Evolutionary conservation across 2,329 filamentous ascomycete genomes (phyloP), one percentile per base, ranked within the genome.

Genomic region (Ophiostoma sp.): DNA sequence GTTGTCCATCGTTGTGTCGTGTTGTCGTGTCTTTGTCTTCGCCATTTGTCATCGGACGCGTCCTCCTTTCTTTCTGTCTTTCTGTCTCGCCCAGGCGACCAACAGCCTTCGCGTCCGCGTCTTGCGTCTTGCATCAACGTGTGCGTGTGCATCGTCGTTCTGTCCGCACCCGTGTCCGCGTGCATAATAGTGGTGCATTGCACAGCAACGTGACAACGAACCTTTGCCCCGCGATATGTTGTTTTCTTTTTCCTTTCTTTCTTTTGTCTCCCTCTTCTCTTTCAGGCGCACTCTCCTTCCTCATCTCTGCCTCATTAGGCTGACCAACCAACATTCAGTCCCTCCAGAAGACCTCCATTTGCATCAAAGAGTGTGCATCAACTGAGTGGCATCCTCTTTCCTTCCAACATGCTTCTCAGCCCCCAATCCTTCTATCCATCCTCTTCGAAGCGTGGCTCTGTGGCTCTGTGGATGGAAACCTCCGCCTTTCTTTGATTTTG

Each of bases 1-100:
- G 59, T 25, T 19, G n/a, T 63, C 59, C 19, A 19, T 59, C 55
- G 55, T 33, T 28, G 55, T 36, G 17, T 57, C 52, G 11, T 61
- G 28, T n/a, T 63, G 33, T 63, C 31, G 59, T 19, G 59, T 39
- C 33, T 9, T 39, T 63, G 7, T 63, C 31, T 3, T 25, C 19
- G 19, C 59, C 59, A 33, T 63, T 39, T 36, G 59, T 63, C 59
- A 63, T 39, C 19, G n/a, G 33, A 63, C 59, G 59, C 59, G 59
- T 63, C 59, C 19, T 39, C 33, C 12, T 55, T 11, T 45, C 12
- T 15, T 15, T n/a, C n/a, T n/a, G n/a, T n/a, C n/a, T n/a, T n/a
- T n/a, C n/a, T 45, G 39, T 55, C n/a, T 25, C 9, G 22, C 22
- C 17, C 59, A 39, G 25, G n/a, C 59, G n/a, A 4, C 55, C 55